Evolutionary conservation across 1,284 basidiomycete genomes (phyloP).

Genomic region (Melampsora americana): DNA sequence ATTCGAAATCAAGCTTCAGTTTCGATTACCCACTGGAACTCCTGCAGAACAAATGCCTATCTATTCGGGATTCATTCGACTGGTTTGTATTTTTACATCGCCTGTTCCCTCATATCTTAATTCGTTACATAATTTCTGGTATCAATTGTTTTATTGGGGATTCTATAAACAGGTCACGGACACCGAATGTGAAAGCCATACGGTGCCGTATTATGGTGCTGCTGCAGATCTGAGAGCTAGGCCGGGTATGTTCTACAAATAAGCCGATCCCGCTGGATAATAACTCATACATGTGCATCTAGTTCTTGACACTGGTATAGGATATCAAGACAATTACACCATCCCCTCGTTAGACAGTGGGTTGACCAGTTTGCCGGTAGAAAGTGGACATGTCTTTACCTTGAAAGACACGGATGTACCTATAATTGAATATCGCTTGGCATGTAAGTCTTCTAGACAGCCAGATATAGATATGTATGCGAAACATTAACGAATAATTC

Average conservation of each 20-base stretch:
- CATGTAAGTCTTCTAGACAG: constrained; percentile 19
- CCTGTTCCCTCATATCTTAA: background rate
- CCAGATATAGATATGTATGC: background rate
- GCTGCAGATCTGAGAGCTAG: constrained; percentile 18
- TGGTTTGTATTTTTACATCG: constrained; percentile 12
- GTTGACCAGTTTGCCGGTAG: constrained; percentile 32
- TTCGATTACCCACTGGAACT: constrained; percentile 22
- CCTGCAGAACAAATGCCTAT: constrained; percentile 22
- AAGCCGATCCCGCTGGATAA: background rate
- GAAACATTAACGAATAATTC: background rate
- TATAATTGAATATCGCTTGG: constrained; percentile 36
- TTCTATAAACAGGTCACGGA: constrained; percentile 12
- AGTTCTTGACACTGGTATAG: constrained; percentile 38
- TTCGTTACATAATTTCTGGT: too few relatives aligned
- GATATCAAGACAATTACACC: constrained; percentile 39
- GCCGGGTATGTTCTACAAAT: constrained; percentile 15
- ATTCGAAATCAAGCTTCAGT: constrained; percentile 13
- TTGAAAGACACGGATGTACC: constrained; percentile 30
- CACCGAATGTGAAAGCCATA: constrained; percentile 40
- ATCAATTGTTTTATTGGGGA: too few relatives aligned
- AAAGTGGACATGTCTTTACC: constrained; percentile 25
- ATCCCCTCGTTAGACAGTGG: constrained; percentile 41
- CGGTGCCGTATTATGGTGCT: constrained; percentile 38
- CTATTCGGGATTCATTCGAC: constrained; percentile 32
- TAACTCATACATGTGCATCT: background rate